Evolutionary conservation across 257 asterid genomes (phyloP).

Genomic region (Scutellaria galericulata): DNA sequence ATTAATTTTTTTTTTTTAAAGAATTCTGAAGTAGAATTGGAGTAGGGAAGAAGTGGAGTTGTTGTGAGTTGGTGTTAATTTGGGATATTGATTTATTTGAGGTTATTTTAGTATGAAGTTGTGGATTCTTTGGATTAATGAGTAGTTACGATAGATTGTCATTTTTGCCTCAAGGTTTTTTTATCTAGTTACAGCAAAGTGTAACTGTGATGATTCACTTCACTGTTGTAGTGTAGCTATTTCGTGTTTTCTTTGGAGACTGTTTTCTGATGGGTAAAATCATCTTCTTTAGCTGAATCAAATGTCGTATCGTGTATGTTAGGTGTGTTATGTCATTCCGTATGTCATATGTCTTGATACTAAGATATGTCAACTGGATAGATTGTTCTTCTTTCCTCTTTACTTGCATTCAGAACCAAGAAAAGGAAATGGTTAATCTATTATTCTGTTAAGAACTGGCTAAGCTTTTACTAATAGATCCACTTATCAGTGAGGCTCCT

Average conservation of each 20-base stretch:
- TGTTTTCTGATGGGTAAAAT: constrained; percentile 14
- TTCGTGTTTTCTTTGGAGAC: background rate
- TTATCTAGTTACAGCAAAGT: background rate
- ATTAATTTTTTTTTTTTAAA: background rate
- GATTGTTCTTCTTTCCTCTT: constrained; percentile 4
- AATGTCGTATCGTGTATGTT: background rate
- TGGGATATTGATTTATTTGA: constrained; percentile 22
- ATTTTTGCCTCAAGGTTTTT: background rate
- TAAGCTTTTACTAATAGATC: background rate
- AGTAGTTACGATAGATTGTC: constrained; percentile 13
- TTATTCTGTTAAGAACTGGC: background rate
- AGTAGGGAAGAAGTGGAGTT: constrained; percentile 21
- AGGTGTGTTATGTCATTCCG: background rate
- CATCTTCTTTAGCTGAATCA: background rate
- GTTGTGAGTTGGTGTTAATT: background rate
- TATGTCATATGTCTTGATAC: constrained; percentile 21
- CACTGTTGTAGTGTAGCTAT: background rate
- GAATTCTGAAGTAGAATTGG: background rate
- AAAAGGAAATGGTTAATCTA: background rate
- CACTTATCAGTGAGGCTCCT: background rate
- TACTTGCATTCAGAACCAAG: constrained; percentile 3
- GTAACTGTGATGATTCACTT: constrained; percentile 1
- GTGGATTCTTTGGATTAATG: constrained; percentile 21
- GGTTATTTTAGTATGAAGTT: background rate
- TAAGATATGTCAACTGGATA: background rate